These are phyloP conservation scores for Pisolithus tinctorius DNA, from an alignment of 768 basidiomycete species.

Conservation along the genomic window DNA sequence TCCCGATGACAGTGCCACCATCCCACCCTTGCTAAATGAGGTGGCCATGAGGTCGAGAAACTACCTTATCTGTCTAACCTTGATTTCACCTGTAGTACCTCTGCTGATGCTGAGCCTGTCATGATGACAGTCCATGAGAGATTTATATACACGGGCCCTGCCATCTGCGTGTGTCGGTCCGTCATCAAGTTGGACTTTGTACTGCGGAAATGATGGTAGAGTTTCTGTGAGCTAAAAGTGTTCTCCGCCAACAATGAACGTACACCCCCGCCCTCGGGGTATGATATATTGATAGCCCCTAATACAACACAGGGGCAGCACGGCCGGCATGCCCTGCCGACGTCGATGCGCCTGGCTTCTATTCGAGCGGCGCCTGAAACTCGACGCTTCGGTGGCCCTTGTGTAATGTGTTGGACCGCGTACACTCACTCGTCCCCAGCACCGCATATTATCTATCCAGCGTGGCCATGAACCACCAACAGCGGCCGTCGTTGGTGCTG, in stretches of 20 bases:
- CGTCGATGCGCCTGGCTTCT: conserved; percentile 2
- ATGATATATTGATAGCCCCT: not conserved
- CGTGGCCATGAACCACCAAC: conserved; percentile 52
- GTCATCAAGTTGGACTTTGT: too few species aligned
- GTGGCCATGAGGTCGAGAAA: too few species aligned
- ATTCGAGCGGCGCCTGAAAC: conserved; percentile 21
- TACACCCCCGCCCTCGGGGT: not conserved
- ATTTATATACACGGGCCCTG: too few species aligned
- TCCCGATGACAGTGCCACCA: too few species aligned
- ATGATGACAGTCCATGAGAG: too few species aligned
- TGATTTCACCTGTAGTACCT: too few species aligned
- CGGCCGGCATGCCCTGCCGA: conserved; percentile 18
- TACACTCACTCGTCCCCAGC: conserved; percentile 16
- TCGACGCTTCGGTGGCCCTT: conserved; percentile 9
- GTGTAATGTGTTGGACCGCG: conserved; percentile 19
- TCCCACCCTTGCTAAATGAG: too few species aligned
- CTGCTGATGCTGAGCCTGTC: too few species aligned
- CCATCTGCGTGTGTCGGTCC: too few species aligned
- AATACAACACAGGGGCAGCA: conserved; percentile 1
- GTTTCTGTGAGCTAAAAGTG: too few species aligned
- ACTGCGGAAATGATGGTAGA: too few species aligned
- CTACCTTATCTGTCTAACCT: too few species aligned
- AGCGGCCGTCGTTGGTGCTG: conserved; percentile 63
- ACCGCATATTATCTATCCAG: conserved; percentile 18
- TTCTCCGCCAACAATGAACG: not conserved